Evolutionary conservation across 208 protist species (phyloP).

Genomic region (Leishmania turanica): DNA sequence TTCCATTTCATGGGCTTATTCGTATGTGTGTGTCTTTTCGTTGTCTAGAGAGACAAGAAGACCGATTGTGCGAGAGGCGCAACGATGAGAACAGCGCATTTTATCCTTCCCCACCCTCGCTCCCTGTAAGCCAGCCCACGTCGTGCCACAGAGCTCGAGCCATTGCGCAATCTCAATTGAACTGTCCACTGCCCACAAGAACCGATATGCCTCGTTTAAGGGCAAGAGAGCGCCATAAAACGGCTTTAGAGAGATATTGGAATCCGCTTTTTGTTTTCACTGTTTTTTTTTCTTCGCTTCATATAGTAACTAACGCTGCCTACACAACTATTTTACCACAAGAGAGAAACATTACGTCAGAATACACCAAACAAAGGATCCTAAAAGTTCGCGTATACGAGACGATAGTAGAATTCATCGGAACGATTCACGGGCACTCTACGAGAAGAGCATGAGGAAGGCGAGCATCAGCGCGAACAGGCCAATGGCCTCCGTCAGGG

Average conservation of each 20-base stretch:
- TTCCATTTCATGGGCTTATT: not conserved
- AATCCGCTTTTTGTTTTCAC: not conserved
- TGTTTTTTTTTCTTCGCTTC: conserved; percentile 3
- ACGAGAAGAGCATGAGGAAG: conserved; percentile 95
- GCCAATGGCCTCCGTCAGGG: conserved; percentile 92
- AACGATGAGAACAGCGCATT: not conserved
- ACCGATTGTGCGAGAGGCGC: not conserved
- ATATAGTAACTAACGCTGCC: conserved; percentile 5
- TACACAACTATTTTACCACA: conserved; percentile 1
- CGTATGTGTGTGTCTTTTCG: not conserved
- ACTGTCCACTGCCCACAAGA: not conserved
- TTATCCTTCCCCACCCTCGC: not conserved
- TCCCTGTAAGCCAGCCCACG: not conserved
- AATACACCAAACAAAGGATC: conserved; percentile 16
- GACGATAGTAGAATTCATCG: conserved; percentile 8
- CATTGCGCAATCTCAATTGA: not conserved
- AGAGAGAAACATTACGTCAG: conserved; percentile 1
- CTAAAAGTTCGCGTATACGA: conserved; percentile 7
- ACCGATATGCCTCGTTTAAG: not conserved
- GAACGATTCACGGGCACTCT: conserved; percentile 32
- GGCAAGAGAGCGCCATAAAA: not conserved
- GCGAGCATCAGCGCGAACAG: conserved; percentile 93
- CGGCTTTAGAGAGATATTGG: not conserved
- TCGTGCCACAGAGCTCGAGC: not conserved
- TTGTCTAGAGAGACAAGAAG: too few species aligned